These are phyloP conservation scores for Vitis cinerea DNA, from an alignment of 164 flowering plant species.

Conservation along the genomic window DNA sequence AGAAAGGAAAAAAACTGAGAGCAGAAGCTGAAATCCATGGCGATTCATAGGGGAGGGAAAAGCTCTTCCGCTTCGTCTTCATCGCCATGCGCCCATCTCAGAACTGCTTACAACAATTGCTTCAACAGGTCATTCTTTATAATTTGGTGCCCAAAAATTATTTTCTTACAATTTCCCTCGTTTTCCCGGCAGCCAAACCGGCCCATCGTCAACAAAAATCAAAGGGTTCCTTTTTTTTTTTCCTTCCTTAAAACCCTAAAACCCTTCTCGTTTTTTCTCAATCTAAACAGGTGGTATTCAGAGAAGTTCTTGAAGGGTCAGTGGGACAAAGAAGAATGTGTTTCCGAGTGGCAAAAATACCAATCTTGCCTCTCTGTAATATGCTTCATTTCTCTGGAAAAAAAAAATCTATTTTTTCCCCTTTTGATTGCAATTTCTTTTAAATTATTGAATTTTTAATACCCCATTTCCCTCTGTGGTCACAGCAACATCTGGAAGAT, in stretches of 20 bases:
- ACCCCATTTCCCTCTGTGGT: not conserved
- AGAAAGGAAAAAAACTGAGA: too few species aligned
- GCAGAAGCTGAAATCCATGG: slow-evolving; percentile 13
- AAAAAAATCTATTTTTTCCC: not conserved
- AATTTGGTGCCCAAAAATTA: too few species aligned
- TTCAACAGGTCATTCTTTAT: slow-evolving; percentile 57
- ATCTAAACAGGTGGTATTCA: slow-evolving; percentile 68
- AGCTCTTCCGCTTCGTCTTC: slow-evolving; percentile 34
- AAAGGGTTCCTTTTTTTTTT: too few species aligned
- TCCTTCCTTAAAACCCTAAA: not conserved
- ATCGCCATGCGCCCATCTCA: slow-evolving; percentile 76
- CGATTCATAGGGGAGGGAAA: slow-evolving; percentile 29
- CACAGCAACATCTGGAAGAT: slow-evolving; percentile 78
- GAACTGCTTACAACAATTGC: slow-evolving; percentile 77
- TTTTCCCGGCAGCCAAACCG: too few species aligned
- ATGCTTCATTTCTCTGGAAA: slow-evolving; percentile 2
- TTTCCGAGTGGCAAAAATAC: slow-evolving; percentile 78
- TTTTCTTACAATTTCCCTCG: not conserved
- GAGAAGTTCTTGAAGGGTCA: slow-evolving; percentile 87
- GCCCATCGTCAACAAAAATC: too few species aligned
- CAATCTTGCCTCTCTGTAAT: slow-evolving; percentile 77
- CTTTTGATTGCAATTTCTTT: too few species aligned
- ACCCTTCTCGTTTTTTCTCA: not conserved
- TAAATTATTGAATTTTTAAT: too few species aligned
- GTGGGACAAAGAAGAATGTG: slow-evolving; percentile 84